These are phyloP conservation scores for Capronia coronata DNA, from an alignment of 2,329 filamentous ascomycete genomes.

Conservation along the genomic window DNA sequence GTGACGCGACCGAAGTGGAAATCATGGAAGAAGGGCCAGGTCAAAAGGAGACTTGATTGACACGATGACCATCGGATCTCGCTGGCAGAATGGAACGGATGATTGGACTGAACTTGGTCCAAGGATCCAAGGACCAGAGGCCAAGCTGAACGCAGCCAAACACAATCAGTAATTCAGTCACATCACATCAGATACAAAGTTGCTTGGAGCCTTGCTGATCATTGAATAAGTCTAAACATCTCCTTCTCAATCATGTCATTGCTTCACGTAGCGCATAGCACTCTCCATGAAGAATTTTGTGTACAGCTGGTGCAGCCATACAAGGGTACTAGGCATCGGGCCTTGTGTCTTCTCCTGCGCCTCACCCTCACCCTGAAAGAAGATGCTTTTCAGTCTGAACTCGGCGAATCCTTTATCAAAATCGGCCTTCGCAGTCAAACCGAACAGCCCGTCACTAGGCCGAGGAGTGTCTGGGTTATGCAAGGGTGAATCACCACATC, in stretches of 20 bases:
- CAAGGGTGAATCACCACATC: constrained; percentile 60
- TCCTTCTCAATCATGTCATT: neutral
- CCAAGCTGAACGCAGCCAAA: neutral
- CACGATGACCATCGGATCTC: neutral
- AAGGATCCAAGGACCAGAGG: neutral
- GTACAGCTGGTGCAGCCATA: constrained; percentile 50
- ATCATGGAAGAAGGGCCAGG: neutral
- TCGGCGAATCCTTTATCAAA: constrained; percentile 54
- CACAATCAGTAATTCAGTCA: neutral
- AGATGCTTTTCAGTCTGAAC: constrained; percentile 60
- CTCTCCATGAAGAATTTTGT: constrained; percentile 53
- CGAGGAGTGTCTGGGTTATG: constrained; percentile 46
- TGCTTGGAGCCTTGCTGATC: neutral
- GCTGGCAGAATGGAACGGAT: neutral
- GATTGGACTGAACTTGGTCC: neutral
- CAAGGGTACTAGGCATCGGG: constrained; percentile 27
- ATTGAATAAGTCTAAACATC: neutral
- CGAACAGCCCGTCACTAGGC: constrained; percentile 59
- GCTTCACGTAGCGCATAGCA: constrained; percentile 34
- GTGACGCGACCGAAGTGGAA: neutral
- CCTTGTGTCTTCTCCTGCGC: constrained; percentile 44
- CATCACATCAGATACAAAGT: neutral
- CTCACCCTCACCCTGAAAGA: constrained; percentile 48
- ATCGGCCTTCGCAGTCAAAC: constrained; percentile 57
- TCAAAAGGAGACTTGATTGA: neutral